Evolutionary conservation across 495 filamentous ascomycete genomes (phyloP).

Genomic region (Talaromyces proteolyticus): DNA sequence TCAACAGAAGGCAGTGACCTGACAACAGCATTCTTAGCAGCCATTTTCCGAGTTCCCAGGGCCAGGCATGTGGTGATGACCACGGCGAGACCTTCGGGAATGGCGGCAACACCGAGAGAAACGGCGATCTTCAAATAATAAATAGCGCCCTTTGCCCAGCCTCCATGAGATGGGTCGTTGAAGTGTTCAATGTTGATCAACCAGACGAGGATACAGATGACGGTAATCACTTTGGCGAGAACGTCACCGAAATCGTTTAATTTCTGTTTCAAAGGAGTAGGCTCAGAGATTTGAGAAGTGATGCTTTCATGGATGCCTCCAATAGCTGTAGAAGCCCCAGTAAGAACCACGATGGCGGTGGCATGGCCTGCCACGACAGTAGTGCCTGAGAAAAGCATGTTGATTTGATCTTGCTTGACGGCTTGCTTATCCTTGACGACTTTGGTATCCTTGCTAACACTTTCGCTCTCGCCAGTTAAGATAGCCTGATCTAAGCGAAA

Average conservation of each 20-base stretch:
- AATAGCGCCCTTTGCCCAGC: constrained; percentile 96
- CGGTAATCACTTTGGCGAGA: constrained; percentile 95
- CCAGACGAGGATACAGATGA: constrained; percentile 96
- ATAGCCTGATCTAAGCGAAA: constrained; percentile 97
- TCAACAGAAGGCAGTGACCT: constrained; percentile 94
- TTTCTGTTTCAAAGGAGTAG: constrained; percentile 97
- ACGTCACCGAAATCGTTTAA: constrained; percentile 96
- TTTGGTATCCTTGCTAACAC: constrained; percentile 76
- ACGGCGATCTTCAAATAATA: constrained; percentile 99
- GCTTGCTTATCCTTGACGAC: constrained; percentile 71
- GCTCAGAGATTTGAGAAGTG: constrained; percentile 93
- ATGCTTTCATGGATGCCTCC: constrained; percentile 99
- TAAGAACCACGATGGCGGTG: constrained; percentile 86
- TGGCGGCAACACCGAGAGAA: constrained; percentile 95
- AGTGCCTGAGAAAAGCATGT: constrained; percentile 98
- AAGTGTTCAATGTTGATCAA: constrained; percentile 97
- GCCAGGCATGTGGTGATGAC: constrained; percentile 97
- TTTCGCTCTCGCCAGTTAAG: constrained; percentile 96
- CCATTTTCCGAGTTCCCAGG: constrained; percentile 95
- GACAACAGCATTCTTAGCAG: constrained; percentile 94
- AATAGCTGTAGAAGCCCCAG: constrained; percentile 88
- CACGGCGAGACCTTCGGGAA: constrained; percentile 93
- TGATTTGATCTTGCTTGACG: constrained; percentile 95
- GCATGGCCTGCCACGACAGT: constrained; percentile 95
- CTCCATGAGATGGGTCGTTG: constrained; percentile 86